These are phyloP conservation scores for Dendrobium catenatum DNA, from an alignment of 106 monocot species.

Conservation along the genomic window DNA sequence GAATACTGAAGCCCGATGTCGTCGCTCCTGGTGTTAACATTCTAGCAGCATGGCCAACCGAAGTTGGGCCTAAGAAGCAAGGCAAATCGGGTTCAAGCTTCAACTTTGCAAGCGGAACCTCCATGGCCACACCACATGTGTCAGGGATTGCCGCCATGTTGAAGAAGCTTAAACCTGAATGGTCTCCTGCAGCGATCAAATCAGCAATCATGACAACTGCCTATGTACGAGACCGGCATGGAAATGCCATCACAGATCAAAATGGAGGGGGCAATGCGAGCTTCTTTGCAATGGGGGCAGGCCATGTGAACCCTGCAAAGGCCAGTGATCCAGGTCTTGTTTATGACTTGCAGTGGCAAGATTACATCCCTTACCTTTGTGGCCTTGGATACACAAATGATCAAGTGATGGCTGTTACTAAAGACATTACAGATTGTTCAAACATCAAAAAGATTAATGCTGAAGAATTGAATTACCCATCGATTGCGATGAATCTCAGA, in stretches of 20 bases:
- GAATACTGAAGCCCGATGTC: constrained; percentile 43
- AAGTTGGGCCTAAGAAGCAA: neutral
- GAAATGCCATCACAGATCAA: constrained; percentile 1
- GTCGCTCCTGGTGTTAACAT: constrained; percentile 33
- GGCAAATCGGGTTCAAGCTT: neutral
- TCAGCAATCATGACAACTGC: constrained; percentile 17
- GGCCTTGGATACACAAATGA: constrained; percentile 3
- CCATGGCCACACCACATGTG: constrained; percentile 15
- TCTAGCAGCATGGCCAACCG: constrained; percentile 21
- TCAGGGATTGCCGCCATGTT: constrained; percentile 10
- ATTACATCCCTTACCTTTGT: constrained; percentile 15
- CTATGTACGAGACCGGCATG: neutral
- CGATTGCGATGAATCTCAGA: neutral
- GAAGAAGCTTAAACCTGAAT: constrained; percentile 9
- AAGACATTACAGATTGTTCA: neutral
- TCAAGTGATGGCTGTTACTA: neutral
- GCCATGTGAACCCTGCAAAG: constrained; percentile 8
- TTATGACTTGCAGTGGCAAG: neutral
- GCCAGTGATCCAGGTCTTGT: constrained; percentile 15
- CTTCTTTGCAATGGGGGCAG: constrained; percentile 15
- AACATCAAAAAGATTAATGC: neutral
- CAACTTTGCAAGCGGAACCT: constrained; percentile 9
- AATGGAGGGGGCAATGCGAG: constrained; percentile 2
- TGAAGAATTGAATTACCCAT: constrained; percentile 4
- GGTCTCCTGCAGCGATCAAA: constrained; percentile 15